Base-by-base conservation (phyloP, 2,329 filamentous ascomycete genomes). In the Cryphonectria naterciae region DNA sequence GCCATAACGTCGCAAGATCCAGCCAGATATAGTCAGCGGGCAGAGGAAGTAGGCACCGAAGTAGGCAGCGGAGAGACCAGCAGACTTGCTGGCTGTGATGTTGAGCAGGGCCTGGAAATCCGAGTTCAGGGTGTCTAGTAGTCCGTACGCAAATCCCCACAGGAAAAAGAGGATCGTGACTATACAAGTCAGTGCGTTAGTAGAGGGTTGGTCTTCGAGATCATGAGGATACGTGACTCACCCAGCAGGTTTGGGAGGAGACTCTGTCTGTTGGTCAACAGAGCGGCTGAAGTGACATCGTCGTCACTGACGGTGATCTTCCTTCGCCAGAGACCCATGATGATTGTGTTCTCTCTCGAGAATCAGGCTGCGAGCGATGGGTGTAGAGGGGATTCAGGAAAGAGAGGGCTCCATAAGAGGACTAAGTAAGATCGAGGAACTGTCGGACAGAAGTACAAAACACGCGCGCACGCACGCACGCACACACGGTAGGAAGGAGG, bases 1-100 rank as follows among this genome's bases (percentile, higher is more conserved):
- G 22, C 91, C 90, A 75, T 85, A 91, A 73, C 85, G 85, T 43
- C 90, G 87, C 17, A 93, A 84, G 75, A 92, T 83, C 81, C 83
- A 87, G 69, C 79, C 80, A 2, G 80, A 81, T 68, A 83, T 76
- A 25, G 80, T 78, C 6, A 82, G 75, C n/a, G 77, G 76, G 39
- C 75, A 80, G 37, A 84, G 74, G 46, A 78, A 77, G 73, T 83
- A 83, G 68, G 80, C 81, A 56, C 85, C 85, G 69, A 87, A 87
- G 76, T 87, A 87, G 52, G 85, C 85, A 3, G 84, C 81, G 56
- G 85, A 84, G 22, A 87, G 79, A 62, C 85, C 85, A 0, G 83
- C 77, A 0, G 84, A 83, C 75, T 82, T 82, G 69, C 82, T 81
- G 61, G 80, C 80, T 58, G 79, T 79, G 73, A 87, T 84, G 69